Conservation (phyloP, 2,329 filamentous ascomycete species). For the Zelopaecilomyces penicillatus region DNA sequence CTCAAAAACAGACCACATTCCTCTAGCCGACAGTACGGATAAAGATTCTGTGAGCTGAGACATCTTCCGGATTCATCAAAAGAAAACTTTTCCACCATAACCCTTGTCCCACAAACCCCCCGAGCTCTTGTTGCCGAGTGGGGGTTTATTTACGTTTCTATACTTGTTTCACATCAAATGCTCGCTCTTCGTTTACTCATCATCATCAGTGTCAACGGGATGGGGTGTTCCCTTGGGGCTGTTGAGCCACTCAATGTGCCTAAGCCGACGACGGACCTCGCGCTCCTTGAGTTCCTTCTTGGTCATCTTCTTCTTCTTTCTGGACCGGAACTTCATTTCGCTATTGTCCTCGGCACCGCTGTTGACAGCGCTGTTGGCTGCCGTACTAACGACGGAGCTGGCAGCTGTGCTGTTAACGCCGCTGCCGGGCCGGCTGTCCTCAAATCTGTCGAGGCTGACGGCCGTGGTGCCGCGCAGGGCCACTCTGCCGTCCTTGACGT, state of each 20-base stretch:
- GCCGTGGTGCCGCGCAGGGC: conserved; percentile 73
- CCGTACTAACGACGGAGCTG: conserved; percentile 48
- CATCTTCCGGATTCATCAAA: too few relatives aligned
- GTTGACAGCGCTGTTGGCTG: conserved; percentile 55
- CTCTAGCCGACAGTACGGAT: too few relatives aligned
- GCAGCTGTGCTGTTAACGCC: conserved; percentile 47
- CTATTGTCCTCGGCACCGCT: conserved; percentile 73
- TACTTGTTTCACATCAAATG: too few relatives aligned
- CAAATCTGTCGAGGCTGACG: conserved; percentile 73
- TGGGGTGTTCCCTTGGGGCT: conserved; percentile 77
- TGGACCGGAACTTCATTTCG: conserved; percentile 78
- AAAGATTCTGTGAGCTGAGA: too few relatives aligned
- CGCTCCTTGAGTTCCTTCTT: conserved; percentile 93
- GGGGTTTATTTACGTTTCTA: too few relatives aligned
- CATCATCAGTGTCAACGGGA: conserved; percentile 69
- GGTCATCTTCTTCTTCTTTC: conserved; percentile 98
- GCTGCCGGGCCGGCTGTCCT: conserved; percentile 64
- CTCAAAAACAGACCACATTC: too few relatives aligned
- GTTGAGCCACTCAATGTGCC: conserved; percentile 80
- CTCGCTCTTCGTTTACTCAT: conserved; percentile 33
- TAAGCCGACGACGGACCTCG: conserved; percentile 75
- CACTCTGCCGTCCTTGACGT: conserved; percentile 80
- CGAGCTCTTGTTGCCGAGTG: too few relatives aligned
- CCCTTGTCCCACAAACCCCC: too few relatives aligned
- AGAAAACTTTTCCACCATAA: too few relatives aligned